phyloP scores from a whole-genome alignment of 208 protist genomes.

The Crithidia brevicula region DNA sequence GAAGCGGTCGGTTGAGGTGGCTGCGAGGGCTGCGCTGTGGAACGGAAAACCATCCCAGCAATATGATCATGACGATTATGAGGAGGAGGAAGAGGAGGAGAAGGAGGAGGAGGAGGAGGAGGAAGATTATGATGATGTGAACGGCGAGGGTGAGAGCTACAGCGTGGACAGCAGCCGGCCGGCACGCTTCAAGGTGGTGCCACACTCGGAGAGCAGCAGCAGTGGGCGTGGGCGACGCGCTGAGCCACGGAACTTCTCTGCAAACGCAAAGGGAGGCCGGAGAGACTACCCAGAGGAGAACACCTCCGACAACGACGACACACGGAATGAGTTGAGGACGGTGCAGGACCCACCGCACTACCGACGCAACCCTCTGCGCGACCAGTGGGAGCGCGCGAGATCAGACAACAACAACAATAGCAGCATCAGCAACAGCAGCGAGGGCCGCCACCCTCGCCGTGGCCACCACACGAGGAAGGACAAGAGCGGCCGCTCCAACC shows the following conservation, averaged over 20 bases:
- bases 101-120: not conserved
- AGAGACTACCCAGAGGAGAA: not conserved
- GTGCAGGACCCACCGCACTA: not conserved
- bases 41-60: not conserved
- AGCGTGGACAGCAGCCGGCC: not conserved
- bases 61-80: not conserved
- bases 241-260: too few species aligned
- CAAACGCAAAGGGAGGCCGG: too few species aligned
- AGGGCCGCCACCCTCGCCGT: not conserved
- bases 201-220: not conserved
- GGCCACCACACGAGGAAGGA: too few species aligned
- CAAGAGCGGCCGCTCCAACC: too few species aligned
- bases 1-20: not conserved
- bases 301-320: not conserved
- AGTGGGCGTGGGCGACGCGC: conserved; percentile 8
- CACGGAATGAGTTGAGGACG: too few species aligned
- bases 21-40: not conserved
- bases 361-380: conserved; percentile 4
- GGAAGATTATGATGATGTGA: not conserved
- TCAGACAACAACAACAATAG: conserved; percentile 1
- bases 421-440: not conserved
- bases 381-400: conserved; percentile 6
- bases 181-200: not conserved
- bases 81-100: not conserved
- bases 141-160: not conserved